A percentile compares a stretch with the other conserved stretches of the same genome.
Evolutionary conservation across 306 rosid species (phyloP).

Genomic region (Macrotyloma uniflorum): DNA sequence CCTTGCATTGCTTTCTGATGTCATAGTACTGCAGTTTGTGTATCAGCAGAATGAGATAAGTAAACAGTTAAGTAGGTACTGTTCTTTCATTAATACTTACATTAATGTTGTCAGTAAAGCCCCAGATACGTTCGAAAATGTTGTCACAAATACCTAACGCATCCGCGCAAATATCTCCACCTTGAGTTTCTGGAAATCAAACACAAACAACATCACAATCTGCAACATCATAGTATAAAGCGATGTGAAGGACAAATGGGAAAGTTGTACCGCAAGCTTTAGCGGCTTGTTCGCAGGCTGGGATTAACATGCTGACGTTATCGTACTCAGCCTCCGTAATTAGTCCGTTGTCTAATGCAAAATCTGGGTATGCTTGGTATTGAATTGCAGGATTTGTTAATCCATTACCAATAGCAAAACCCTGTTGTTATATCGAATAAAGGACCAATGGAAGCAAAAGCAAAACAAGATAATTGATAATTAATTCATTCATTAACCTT

Average conservation of each 20-base stretch:
- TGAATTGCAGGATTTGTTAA: constrained; percentile 79
- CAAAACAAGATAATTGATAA: not conserved
- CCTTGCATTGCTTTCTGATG: constrained; percentile 76
- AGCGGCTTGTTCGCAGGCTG: constrained; percentile 51
- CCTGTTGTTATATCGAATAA: constrained; percentile 50
- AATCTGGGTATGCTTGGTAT: constrained; percentile 76
- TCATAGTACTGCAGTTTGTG: constrained; percentile 71
- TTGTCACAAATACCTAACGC: constrained; percentile 47
- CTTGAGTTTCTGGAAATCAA: constrained; percentile 50
- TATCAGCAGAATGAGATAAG: not conserved
- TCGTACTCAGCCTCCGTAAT: constrained; percentile 50
- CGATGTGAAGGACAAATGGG: not conserved
- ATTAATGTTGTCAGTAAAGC: constrained; percentile 47
- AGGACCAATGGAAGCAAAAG: not conserved
- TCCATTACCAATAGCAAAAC: constrained; percentile 92
- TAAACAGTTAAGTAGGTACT: not conserved
- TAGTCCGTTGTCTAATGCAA: constrained; percentile 61
- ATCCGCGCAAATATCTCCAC: constrained; percentile 57
- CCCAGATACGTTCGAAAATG: constrained; percentile 50
- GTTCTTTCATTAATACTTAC: constrained; percentile 45
- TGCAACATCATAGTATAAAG: not conserved
- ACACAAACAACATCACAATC: not conserved
- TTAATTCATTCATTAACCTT: not conserved
- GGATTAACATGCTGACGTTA: constrained; percentile 49
- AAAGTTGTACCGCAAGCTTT: constrained; percentile 60